Conservation (phyloP, 495 filamentous ascomycete species). For the Penicillium arizonense region DNA sequence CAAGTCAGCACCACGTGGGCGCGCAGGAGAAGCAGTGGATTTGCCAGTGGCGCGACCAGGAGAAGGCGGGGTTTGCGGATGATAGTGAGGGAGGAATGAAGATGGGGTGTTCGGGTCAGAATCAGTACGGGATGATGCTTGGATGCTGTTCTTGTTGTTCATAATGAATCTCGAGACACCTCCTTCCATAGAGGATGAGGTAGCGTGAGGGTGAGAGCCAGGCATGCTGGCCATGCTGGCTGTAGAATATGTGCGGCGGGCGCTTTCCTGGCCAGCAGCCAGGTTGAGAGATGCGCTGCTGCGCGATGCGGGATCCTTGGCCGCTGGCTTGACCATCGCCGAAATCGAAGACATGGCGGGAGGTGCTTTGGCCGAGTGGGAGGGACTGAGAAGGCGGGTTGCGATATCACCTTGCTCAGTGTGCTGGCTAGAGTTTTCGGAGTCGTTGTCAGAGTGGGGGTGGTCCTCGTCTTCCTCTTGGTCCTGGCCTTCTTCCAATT, state of each 20-base stretch:
- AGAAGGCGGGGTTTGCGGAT: constrained; percentile 45
- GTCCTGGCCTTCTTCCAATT: constrained; percentile 10
- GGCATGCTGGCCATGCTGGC: constrained; percentile 30
- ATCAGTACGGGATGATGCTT: constrained; percentile 38
- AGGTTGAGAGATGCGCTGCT: constrained; percentile 40
- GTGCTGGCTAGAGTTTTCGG: constrained; percentile 19
- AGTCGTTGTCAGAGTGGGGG: constrained; percentile 18
- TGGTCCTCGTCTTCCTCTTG: constrained; percentile 20
- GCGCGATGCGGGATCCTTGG: constrained; percentile 31
- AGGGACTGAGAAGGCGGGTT: constrained; percentile 39
- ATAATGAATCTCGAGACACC: constrained; percentile 47
- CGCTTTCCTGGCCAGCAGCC: constrained; percentile 30
- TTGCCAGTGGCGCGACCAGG: constrained; percentile 24
- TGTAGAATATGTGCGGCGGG: constrained; percentile 35
- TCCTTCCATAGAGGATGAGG: constrained; percentile 49
- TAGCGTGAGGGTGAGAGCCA: constrained; percentile 30
- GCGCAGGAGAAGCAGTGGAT: constrained; percentile 31
- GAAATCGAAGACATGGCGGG: constrained; percentile 51
- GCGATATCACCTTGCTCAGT: constrained; percentile 39
- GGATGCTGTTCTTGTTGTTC: constrained; percentile 31
- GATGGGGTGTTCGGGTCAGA: constrained; percentile 51
- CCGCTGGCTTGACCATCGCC: constrained; percentile 40
- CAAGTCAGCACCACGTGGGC: constrained; percentile 34
- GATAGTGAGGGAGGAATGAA: constrained; percentile 49
- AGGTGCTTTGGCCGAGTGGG: constrained; percentile 43